Percentiles rank a stretch among this genome's conserved stretches.
These are phyloP conservation scores for Circinella minor DNA, from an alignment of 371 early-diverging fungal genomes.

Conservation along the genomic window DNA sequence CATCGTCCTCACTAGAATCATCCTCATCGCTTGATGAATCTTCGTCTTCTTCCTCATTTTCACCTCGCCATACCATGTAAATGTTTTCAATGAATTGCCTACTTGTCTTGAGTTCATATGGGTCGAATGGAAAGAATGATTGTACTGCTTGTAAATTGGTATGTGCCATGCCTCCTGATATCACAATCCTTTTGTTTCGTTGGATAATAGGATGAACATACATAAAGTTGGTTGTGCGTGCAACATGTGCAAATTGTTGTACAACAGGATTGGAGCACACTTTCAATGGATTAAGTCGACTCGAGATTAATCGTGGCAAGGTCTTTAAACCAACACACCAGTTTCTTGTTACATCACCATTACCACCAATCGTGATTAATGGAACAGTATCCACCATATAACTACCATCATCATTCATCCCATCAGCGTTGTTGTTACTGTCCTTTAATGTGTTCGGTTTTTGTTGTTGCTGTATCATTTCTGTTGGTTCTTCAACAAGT, in stretches of 20 bases:
- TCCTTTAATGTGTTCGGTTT: conserved; percentile 31
- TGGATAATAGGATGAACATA: conserved; percentile 84
- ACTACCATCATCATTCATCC: not conserved
- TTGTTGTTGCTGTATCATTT: not conserved
- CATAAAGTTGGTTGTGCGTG: conserved; percentile 81
- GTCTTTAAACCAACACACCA: conserved; percentile 51
- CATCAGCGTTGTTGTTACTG: not conserved
- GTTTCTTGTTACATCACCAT: conserved; percentile 31
- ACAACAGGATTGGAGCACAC: conserved; percentile 83
- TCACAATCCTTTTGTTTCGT: conserved; percentile 60
- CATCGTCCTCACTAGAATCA: conserved; percentile 28
- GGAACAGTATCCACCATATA: conserved; percentile 4
- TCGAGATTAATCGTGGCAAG: conserved; percentile 79
- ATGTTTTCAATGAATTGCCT: conserved; percentile 61
- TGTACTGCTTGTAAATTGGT: conserved; percentile 60
- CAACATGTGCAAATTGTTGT: conserved; percentile 82
- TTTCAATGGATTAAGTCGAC: conserved; percentile 85
- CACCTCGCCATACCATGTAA: conserved; percentile 73
- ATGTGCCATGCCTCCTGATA: conserved; percentile 33
- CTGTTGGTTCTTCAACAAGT: conserved; percentile 28
- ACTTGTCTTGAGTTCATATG: conserved; percentile 78
- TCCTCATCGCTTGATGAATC: conserved; percentile 40
- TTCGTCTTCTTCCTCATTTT: conserved; percentile 58
- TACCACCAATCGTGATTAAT: conserved; percentile 23
- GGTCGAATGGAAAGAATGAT: conserved; percentile 95